Conservation (phyloP, 306 rosid species). For the Vigna radiata region DNA sequence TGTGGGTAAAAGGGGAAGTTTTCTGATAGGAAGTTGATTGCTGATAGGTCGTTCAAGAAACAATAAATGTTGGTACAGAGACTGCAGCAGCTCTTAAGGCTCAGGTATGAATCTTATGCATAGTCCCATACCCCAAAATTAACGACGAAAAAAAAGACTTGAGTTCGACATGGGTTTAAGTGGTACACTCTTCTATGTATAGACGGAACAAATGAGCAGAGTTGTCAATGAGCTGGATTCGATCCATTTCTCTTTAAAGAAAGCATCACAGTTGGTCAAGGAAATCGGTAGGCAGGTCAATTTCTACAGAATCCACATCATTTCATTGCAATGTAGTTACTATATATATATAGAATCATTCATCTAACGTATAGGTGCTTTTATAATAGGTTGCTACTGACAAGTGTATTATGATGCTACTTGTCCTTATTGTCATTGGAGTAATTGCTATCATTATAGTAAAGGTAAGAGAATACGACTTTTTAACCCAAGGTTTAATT, state of each 20-base stretch:
- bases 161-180: constrained; percentile 44
- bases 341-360: constrained; percentile 4
- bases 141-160: neutral
- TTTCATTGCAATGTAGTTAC: constrained; percentile 31
- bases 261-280: constrained; percentile 92
- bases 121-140: constrained; percentile 3
- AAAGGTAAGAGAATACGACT: constrained; percentile 65
- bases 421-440: constrained; percentile 80
- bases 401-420: constrained; percentile 82
- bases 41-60: constrained; percentile 81
- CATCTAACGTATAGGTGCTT: constrained; percentile 29
- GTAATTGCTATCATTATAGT: constrained; percentile 86
- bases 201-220: constrained; percentile 99
- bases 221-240: constrained; percentile 93
- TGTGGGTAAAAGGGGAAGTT: constrained; percentile 19
- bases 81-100: constrained; percentile 92
- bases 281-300: constrained; percentile 99
- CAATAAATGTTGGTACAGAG: constrained; percentile 83
- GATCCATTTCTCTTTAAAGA: constrained; percentile 92
- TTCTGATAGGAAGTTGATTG: constrained; percentile 37
- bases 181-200: constrained; percentile 46
- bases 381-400: constrained; percentile 86
- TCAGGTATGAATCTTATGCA: constrained; percentile 63
- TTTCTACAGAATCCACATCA: constrained; percentile 59
- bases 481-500: constrained; percentile 48